A percentile compares a stretch with the other conserved stretches of the same genome.
These are phyloP conservation scores for Barnettozyma sucrosica DNA, from an alignment of 805 yeast species.

Conservation along the genomic window DNA sequence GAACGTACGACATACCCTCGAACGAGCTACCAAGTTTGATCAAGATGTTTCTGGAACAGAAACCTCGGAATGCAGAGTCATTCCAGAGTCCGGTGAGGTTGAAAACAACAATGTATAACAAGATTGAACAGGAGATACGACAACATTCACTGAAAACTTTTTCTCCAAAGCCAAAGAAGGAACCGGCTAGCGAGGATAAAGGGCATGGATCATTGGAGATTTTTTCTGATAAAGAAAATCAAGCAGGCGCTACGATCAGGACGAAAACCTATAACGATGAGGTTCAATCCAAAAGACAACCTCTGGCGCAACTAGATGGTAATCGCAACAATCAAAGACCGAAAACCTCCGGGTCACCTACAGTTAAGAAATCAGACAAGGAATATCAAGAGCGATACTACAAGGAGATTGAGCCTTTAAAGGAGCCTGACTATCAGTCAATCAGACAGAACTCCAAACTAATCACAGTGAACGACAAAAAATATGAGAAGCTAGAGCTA, in stretches of 20 bases:
- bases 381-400: conserved; percentile 17
- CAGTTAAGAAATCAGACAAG: neutral
- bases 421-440: conserved; percentile 20
- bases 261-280: neutral
- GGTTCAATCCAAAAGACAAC: conserved; percentile 13
- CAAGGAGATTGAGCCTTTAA: conserved; percentile 20
- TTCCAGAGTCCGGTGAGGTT: conserved; percentile 23
- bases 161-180: conserved; percentile 15
- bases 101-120: conserved; percentile 17
- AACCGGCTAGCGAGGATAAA: conserved; percentile 9
- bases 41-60: conserved; percentile 33
- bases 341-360: conserved; percentile 3
- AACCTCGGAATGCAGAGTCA: conserved; percentile 27
- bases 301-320: conserved; percentile 17
- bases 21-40: conserved; percentile 32
- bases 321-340: conserved; percentile 8
- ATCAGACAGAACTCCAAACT: conserved; percentile 17
- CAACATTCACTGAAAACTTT: conserved; percentile 14
- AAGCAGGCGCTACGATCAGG: neutral
- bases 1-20: conserved; percentile 31
- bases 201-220: conserved; percentile 3
- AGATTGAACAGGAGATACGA: conserved; percentile 24
- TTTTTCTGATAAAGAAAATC: conserved; percentile 17
- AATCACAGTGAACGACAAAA: conserved; percentile 48
- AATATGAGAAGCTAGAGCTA: conserved; percentile 69